phyloP scores from a whole-genome alignment of 2,329 filamentous ascomycete species.

The Microcyclospora tardicrescens region DNA sequence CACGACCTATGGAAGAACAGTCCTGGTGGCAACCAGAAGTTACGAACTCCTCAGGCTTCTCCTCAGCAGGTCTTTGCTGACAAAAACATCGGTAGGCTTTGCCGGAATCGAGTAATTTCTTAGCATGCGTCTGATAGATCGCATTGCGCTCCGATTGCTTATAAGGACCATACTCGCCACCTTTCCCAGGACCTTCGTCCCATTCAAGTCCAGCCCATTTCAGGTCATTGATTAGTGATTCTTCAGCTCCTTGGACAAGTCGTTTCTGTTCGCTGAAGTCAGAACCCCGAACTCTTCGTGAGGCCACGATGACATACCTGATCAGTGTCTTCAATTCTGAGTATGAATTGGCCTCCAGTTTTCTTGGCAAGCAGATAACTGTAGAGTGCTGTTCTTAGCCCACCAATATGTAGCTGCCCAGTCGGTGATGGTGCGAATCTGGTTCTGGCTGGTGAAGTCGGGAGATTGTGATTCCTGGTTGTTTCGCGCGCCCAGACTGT shows the following conservation, averaged over 20 bases:
- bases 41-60: constrained; percentile 52
- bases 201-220: constrained; percentile 80
- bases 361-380: constrained; percentile 84
- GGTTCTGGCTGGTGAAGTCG: constrained; percentile 53
- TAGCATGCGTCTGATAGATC: constrained; percentile 59
- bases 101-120: constrained; percentile 54
- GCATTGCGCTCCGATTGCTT: constrained; percentile 71
- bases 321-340: constrained; percentile 92
- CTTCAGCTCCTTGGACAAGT: constrained; percentile 66
- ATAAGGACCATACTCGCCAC: constrained; percentile 75
- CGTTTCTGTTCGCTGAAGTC: constrained; percentile 47
- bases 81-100: constrained; percentile 94
- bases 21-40: constrained; percentile 54
- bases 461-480: constrained; percentile 26
- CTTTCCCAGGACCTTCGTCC: constrained; percentile 85
- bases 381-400: constrained; percentile 83
- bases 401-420: constrained; percentile 84
- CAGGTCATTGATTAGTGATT: constrained; percentile 64
- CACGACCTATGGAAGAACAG: constrained; percentile 53
- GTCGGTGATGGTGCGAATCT: constrained; percentile 94
- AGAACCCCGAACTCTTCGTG: not conserved
- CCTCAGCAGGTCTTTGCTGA: constrained; percentile 33
- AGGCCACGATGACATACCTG: constrained; percentile 42
- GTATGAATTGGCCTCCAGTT: constrained; percentile 77
- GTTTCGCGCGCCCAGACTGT: not conserved